These are phyloP conservation scores for Plectosphaerella plurivora DNA, from an alignment of 2,329 filamentous ascomycete species.

Conservation along the genomic window DNA sequence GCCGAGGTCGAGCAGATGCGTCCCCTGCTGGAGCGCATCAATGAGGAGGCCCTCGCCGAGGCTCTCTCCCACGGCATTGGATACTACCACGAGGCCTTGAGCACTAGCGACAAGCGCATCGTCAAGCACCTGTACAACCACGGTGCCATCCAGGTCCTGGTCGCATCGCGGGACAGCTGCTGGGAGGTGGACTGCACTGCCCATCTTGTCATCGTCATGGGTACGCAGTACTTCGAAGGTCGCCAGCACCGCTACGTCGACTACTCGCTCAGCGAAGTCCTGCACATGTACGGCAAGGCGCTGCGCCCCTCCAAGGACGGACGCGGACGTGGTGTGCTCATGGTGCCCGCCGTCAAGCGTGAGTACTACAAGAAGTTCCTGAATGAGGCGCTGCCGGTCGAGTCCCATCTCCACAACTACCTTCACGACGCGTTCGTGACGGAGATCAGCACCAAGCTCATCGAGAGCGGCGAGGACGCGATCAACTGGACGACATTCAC, in stretches of 20 bases:
- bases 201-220: constrained; percentile 93
- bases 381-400: constrained; percentile 90
- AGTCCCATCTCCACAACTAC: constrained; percentile 88
- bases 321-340: constrained; percentile 84
- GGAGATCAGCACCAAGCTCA: constrained; percentile 93
- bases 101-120: constrained; percentile 83
- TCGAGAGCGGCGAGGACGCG: constrained; percentile 91
- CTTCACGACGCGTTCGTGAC: constrained; percentile 95
- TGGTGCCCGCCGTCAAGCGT: constrained; percentile 90
- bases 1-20: constrained; percentile 76
- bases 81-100: constrained; percentile 95
- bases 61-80: constrained; percentile 91
- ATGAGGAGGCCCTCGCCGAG: constrained; percentile 83
- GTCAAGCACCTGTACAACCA: constrained; percentile 88
- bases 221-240: constrained; percentile 95
- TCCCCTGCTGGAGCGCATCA: constrained; percentile 75
- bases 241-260: constrained; percentile 96
- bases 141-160: constrained; percentile 82
- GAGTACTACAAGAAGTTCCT: constrained; percentile 99
- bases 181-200: constrained; percentile 90
- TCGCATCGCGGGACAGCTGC: constrained; percentile 77
- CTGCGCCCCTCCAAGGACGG: constrained; percentile 75
- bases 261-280: constrained; percentile 86
- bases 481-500: constrained; percentile 99
- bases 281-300: constrained; percentile 98